Evolutionary conservation across 2,329 filamentous ascomycete species (phyloP).

Genomic region (Lomentospora prolificans): DNA sequence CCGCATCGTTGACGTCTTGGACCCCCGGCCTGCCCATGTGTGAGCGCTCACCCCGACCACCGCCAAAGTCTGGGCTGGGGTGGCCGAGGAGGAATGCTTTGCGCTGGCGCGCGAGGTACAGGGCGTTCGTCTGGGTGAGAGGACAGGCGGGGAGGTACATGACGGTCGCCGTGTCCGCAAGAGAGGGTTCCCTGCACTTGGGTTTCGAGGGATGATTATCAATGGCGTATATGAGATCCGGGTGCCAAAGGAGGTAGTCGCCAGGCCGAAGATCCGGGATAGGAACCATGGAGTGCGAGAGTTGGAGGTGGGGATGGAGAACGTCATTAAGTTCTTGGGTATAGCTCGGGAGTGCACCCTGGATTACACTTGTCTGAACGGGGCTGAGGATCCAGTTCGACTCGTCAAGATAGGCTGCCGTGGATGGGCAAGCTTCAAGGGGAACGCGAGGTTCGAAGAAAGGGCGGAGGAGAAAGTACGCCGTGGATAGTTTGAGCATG

Average conservation of each 20-base stretch:
- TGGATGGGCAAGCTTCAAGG: background rate
- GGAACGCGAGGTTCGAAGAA: slow-evolving; percentile 48
- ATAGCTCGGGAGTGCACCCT: slow-evolving; percentile 60
- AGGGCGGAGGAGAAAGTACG: slow-evolving; percentile 66
- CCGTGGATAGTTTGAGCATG: slow-evolving; percentile 57
- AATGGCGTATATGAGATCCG: slow-evolving; percentile 47
- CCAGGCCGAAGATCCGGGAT: slow-evolving; percentile 62
- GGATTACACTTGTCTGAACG: slow-evolving; percentile 41
- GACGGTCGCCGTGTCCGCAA: slow-evolving; percentile 16
- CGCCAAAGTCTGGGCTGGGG: slow-evolving; percentile 29
- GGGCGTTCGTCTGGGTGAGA: slow-evolving; percentile 30
- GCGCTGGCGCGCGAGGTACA: slow-evolving; percentile 31
- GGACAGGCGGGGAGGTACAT: slow-evolving; percentile 32
- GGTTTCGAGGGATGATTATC: slow-evolving; percentile 16
- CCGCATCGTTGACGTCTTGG: slow-evolving; percentile 27
- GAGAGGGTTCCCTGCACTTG: slow-evolving; percentile 2
- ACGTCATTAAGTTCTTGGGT: slow-evolving; percentile 59
- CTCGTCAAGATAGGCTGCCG: background rate
- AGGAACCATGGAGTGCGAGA: slow-evolving; percentile 60
- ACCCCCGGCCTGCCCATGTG: slow-evolving; percentile 25
- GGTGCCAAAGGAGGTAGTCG: slow-evolving; percentile 58
- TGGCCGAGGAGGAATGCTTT: slow-evolving; percentile 31
- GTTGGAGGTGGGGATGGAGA: slow-evolving; percentile 62
- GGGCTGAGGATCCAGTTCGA: slow-evolving; percentile 14
- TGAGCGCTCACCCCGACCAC: slow-evolving; percentile 23